Evolutionary conservation across 139 green algal genomes (phyloP).

Genomic region (Yamagishiella unicocca): DNA sequence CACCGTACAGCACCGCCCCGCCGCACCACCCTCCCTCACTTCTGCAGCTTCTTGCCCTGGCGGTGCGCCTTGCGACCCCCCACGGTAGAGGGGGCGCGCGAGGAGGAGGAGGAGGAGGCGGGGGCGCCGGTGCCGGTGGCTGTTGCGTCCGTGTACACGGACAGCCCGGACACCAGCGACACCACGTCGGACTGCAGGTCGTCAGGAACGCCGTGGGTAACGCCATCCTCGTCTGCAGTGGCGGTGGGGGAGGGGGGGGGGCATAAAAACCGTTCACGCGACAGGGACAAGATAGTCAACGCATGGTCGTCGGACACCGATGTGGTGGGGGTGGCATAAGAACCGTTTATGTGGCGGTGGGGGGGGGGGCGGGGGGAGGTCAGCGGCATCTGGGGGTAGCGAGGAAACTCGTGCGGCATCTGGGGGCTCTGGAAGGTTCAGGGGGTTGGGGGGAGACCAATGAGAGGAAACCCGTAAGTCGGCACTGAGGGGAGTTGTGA

Average conservation of each 20-base stretch:
- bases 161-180: conserved; percentile 54
- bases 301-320: too few species aligned
- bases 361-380: neutral
- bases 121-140: neutral
- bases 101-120: conserved; percentile 16
- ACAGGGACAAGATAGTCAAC: too few species aligned
- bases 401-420: too few species aligned
- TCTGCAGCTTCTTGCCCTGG: conserved; percentile 28
- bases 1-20: neutral
- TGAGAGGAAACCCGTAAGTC: too few species aligned
- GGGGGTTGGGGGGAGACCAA: too few species aligned
- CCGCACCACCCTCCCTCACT: conserved; percentile 27
- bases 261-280: too few species aligned
- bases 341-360: too few species aligned
- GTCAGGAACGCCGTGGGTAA: neutral
- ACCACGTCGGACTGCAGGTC: conserved; percentile 47
- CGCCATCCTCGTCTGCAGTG: conserved; percentile 42
- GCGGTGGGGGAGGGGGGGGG: too few species aligned
- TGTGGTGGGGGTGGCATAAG: too few species aligned
- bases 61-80: conserved; percentile 50
- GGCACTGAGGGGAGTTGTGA: too few species aligned
- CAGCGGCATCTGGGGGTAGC: too few species aligned
- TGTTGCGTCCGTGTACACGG: conserved; percentile 63
- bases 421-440: too few species aligned
- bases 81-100: conserved; percentile 56